Conservation (phyloP, 176 grass and related monocot genomes). For the Tillandsia leiboldiana region DNA sequence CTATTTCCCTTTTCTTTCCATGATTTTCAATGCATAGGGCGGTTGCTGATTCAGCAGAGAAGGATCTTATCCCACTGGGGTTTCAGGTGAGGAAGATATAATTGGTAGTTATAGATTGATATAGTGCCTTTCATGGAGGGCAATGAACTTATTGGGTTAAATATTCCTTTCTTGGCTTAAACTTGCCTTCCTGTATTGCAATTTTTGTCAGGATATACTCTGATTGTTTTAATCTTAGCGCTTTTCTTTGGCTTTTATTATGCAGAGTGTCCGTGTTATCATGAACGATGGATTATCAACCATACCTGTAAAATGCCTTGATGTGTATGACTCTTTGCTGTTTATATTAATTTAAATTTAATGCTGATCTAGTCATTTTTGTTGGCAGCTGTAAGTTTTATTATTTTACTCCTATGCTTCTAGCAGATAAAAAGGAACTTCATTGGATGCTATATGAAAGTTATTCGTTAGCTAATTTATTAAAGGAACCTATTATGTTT, state of each 20-base stretch:
- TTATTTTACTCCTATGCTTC: neutral
- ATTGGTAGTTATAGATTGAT: neutral
- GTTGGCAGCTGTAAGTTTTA: neutral
- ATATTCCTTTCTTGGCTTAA: no score
- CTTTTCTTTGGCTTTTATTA: conserved; percentile 24
- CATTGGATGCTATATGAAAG: no score
- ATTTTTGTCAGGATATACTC: conserved; percentile 3
- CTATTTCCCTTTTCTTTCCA: conserved; percentile 15
- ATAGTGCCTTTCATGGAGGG: neutral
- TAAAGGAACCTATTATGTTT: no score
- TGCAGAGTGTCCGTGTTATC: conserved; percentile 88
- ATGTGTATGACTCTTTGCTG: conserved; percentile 55
- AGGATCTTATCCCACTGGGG: conserved; percentile 82
- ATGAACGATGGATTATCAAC: conserved; percentile 96
- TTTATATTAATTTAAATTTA: conserved; percentile 2
- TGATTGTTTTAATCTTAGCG: conserved; percentile 4
- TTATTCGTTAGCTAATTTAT: neutral
- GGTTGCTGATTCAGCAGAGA: conserved; percentile 79
- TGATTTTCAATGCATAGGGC: conserved; percentile 34
- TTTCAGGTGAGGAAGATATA: conserved; percentile 62
- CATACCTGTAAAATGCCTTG: conserved; percentile 73
- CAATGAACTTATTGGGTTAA: neutral
- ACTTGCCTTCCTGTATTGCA: conserved; percentile 1
- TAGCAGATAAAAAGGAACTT: no score
- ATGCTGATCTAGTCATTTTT: conserved; percentile 2